Conservation (phyloP, 1,284 basidiomycete species). For the Ganoderma sp. region DNA sequence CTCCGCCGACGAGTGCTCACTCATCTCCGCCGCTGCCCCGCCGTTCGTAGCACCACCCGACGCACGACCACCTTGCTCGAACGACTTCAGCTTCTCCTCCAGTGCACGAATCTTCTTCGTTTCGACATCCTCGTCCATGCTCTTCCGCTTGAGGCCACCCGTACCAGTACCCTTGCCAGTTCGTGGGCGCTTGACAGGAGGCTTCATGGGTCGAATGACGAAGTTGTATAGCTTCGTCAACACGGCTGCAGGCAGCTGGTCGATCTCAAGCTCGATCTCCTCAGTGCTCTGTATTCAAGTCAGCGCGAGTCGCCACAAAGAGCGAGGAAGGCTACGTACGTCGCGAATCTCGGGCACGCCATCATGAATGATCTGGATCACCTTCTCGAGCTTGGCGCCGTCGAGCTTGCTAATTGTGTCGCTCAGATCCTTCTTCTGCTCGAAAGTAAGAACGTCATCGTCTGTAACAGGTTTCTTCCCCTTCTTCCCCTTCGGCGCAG, state of each 20-base stretch:
- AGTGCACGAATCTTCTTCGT: slow-evolving; percentile 88
- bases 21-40: slow-evolving; percentile 55
- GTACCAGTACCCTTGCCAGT: slow-evolving; percentile 81
- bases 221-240: slow-evolving; percentile 93
- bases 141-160: slow-evolving; percentile 87
- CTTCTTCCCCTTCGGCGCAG: slow-evolving; percentile 45
- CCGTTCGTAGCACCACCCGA: slow-evolving; percentile 42
- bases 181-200: slow-evolving; percentile 65
- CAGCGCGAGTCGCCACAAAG: slow-evolving; percentile 4
- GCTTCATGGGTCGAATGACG: slow-evolving; percentile 78
- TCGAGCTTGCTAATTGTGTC: slow-evolving; percentile 88
- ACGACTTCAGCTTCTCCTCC: slow-evolving; percentile 80
- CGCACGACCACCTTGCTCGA: slow-evolving; percentile 60
- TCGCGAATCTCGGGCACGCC: slow-evolving; percentile 88
- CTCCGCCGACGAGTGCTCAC: slow-evolving; percentile 73
- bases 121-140: slow-evolving; percentile 89
- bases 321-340: slow-evolving; percentile 56
- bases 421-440: slow-evolving; percentile 96
- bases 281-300: slow-evolving; percentile 73
- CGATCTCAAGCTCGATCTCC: slow-evolving; percentile 97
- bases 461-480: slow-evolving; percentile 52
- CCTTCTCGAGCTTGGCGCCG: slow-evolving; percentile 78
- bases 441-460: slow-evolving; percentile 81
- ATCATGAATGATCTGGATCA: slow-evolving; percentile 92
- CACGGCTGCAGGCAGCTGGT: slow-evolving; percentile 82